Conservation (phyloP, 495 filamentous ascomycete genomes). For the Trichocladium uniseriatum region DNA sequence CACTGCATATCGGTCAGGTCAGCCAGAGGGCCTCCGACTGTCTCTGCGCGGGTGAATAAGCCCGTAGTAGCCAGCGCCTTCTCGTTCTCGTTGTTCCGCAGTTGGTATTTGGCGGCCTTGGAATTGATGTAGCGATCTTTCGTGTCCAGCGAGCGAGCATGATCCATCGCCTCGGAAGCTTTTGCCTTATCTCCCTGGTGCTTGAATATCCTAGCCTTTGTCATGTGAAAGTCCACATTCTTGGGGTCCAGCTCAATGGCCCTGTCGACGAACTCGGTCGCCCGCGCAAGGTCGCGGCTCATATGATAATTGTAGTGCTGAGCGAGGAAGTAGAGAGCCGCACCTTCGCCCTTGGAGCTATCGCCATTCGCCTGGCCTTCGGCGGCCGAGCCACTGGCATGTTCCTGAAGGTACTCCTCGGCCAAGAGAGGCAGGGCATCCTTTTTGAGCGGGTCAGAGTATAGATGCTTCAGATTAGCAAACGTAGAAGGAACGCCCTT, state of each 20-base stretch:
- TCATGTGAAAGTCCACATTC: conserved; percentile 89
- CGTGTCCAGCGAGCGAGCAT: conserved; percentile 72
- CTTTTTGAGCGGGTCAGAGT: conserved; percentile 66
- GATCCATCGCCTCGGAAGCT: conserved; percentile 81
- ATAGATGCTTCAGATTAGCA: conserved; percentile 89
- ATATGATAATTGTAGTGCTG: conserved; percentile 94
- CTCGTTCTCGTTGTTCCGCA: conserved; percentile 85
- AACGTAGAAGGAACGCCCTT: conserved; percentile 97
- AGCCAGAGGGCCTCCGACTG: conserved; percentile 73
- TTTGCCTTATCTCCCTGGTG: conserved; percentile 72
- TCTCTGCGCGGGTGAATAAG: conserved; percentile 83
- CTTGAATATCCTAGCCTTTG: conserved; percentile 90
- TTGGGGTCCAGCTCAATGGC: conserved; percentile 67
- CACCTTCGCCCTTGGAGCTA: conserved; percentile 57
- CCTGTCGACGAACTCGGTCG: conserved; percentile 72
- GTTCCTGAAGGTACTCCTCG: conserved; percentile 60
- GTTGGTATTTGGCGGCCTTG: conserved; percentile 93
- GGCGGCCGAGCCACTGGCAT: conserved; percentile 35
- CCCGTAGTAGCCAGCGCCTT: conserved; percentile 80
- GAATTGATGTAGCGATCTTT: conserved; percentile 97
- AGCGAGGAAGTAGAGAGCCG: conserved; percentile 82
- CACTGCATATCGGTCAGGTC: conserved; percentile 98
- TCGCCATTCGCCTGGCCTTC: conserved; percentile 42
- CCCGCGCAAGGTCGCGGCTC: conserved; percentile 73
- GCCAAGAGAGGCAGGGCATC: conserved; percentile 65